Conservation (phyloP, 1,139 yeast species). For the Geotrichum fermentans region DNA sequence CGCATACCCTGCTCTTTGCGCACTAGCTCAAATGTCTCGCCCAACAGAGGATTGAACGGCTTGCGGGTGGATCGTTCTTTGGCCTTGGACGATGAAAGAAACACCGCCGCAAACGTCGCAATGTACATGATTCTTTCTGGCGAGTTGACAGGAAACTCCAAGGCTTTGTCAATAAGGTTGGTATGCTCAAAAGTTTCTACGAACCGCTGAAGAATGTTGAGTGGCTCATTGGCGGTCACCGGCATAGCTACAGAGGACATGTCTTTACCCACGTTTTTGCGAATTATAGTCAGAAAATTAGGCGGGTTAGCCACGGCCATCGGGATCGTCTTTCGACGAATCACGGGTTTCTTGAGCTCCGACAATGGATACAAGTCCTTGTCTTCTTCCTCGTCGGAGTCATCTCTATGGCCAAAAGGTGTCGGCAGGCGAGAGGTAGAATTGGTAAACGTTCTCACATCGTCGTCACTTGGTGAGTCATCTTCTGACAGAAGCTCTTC, state of each 20-base stretch:
- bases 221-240: conserved; percentile 87
- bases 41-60: conserved; percentile 88
- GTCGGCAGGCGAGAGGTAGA: background rate
- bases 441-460: background rate
- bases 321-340: conserved; percentile 59
- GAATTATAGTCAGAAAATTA: conserved; percentile 66
- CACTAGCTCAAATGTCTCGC: conserved; percentile 82
- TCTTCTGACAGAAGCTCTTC: conserved; percentile 20
- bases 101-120: conserved; percentile 79
- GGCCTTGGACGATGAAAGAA: conserved; percentile 62
- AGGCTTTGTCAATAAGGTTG: conserved; percentile 59
- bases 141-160: conserved; percentile 39
- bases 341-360: conserved; percentile 44
- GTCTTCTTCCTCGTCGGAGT: conserved; percentile 23
- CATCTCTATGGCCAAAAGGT: background rate
- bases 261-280: conserved; percentile 92
- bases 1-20: conserved; percentile 72
- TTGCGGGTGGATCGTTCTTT: conserved; percentile 75
- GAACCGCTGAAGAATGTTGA: conserved; percentile 71
- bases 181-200: conserved; percentile 78
- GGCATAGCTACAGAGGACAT: conserved; percentile 87
- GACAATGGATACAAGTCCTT: conserved; percentile 53
- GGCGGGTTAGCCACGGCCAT: conserved; percentile 69
- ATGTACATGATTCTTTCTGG: conserved; percentile 63
- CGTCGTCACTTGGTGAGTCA: conserved; percentile 9